Evolutionary conservation across 768 basidiomycete species (phyloP).

Genomic region (Infundibulicybe gibba): DNA sequence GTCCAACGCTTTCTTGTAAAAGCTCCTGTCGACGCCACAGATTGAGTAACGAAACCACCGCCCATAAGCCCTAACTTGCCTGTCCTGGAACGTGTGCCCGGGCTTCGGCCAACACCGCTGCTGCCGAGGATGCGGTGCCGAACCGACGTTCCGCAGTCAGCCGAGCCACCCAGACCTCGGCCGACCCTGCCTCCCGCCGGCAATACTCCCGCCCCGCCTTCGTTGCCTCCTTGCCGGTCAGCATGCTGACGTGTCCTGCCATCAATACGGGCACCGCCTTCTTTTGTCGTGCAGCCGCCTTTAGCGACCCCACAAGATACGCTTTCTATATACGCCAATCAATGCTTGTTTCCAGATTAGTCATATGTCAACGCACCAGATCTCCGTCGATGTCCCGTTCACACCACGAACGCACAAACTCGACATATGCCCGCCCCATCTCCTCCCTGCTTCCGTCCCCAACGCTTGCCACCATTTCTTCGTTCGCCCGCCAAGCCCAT

Average conservation of each 20-base stretch:
- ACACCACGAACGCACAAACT: conserved; percentile 54
- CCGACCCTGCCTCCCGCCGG: conserved; percentile 24
- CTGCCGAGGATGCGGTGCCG: conserved; percentile 16
- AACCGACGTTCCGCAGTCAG: conserved; percentile 38
- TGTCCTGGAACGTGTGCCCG: conserved; percentile 27
- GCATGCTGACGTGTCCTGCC: conserved; percentile 24
- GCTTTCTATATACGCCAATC: conserved; percentile 36
- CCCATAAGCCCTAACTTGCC: conserved; percentile 20
- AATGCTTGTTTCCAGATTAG: conserved; percentile 36
- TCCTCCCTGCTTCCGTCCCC: conserved; percentile 17
- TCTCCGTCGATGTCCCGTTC: conserved; percentile 40
- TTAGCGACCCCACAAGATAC: conserved; percentile 49
- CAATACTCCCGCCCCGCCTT: conserved; percentile 43
- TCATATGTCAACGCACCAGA: conserved; percentile 45
- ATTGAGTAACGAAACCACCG: too few species aligned
- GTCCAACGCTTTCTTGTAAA: conserved; percentile 41
- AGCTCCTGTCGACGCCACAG: too few species aligned
- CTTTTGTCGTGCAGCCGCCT: conserved; percentile 22
- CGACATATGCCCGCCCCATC: conserved; percentile 34
- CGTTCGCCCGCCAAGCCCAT: conserved; percentile 33
- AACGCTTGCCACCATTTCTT: conserved; percentile 27
- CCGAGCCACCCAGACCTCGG: conserved; percentile 50
- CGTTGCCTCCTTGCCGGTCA: conserved; percentile 17
- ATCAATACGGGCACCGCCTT: conserved; percentile 24
- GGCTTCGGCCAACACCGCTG: conserved; percentile 41